Conservation (phyloP, 805 yeast genomes). For the Peterozyma xylosa region DNA sequence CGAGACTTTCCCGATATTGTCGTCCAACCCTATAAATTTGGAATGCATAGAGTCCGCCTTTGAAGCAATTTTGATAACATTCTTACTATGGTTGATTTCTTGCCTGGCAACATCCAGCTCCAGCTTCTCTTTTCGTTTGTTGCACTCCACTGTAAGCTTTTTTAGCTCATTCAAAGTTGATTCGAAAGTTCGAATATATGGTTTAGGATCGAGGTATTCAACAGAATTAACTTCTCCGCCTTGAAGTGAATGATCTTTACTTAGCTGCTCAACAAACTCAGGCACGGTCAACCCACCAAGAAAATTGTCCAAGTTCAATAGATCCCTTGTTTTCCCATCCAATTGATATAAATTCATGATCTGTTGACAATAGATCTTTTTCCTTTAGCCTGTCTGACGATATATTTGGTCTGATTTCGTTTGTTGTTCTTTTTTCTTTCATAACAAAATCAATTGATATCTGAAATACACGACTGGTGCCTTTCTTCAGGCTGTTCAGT, state of each 20-base stretch:
- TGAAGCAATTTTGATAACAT: conserved; percentile 47
- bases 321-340: conserved; percentile 52
- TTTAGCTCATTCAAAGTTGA: conserved; percentile 70
- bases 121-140: conserved; percentile 38
- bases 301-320: conserved; percentile 55
- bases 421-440: no score
- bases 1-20: conserved; percentile 47
- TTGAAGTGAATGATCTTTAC: conserved; percentile 54
- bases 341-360: conserved; percentile 44
- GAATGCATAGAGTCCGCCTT: conserved; percentile 26
- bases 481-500: no score
- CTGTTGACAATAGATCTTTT: background rate
- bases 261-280: conserved; percentile 74
- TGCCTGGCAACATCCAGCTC: conserved; percentile 50
- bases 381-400: no score
- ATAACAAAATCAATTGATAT: no score
- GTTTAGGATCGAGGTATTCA: conserved; percentile 78
- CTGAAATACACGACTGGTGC: no score
- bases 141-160: conserved; percentile 50
- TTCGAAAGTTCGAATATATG: conserved; percentile 90
- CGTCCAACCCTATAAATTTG: conserved; percentile 30
- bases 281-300: conserved; percentile 64
- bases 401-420: no score
- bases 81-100: conserved; percentile 62
- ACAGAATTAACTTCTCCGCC: conserved; percentile 43